Evolutionary conservation across 495 filamentous ascomycete species (phyloP).

Genomic region (Talaromyces borbonicus): DNA sequence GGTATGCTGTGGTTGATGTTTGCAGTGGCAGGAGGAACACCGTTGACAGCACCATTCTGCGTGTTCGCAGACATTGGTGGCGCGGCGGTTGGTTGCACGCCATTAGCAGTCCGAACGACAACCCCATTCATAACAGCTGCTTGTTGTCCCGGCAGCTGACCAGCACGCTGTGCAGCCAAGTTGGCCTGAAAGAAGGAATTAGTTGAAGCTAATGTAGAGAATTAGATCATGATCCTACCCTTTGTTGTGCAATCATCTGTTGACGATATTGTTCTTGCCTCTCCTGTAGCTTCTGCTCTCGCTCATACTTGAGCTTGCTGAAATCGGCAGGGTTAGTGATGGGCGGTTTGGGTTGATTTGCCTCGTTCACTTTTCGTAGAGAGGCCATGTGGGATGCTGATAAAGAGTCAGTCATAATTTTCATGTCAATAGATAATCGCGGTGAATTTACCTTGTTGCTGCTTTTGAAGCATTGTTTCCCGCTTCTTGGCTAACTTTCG

Average conservation of each 20-base stretch:
- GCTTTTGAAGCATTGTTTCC: slow-evolving; percentile 75
- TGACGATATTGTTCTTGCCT: slow-evolving; percentile 58
- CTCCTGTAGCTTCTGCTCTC: slow-evolving; percentile 68
- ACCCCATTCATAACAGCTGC: slow-evolving; percentile 26
- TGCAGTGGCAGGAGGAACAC: slow-evolving; percentile 21
- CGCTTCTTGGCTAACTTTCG: slow-evolving; percentile 90
- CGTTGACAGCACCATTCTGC: slow-evolving; percentile 16
- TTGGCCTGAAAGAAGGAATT: slow-evolving; percentile 19
- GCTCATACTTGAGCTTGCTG: slow-evolving; percentile 76
- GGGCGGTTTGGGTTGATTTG: slow-evolving; percentile 46
- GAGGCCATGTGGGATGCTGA: slow-evolving; percentile 55
- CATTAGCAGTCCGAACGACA: slow-evolving; percentile 25
- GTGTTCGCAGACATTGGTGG: slow-evolving; percentile 20
- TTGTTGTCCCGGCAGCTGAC: slow-evolving; percentile 36
- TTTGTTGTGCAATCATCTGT: slow-evolving; percentile 50
- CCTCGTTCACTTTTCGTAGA: slow-evolving; percentile 60
- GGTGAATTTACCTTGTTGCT: slow-evolving; percentile 56
- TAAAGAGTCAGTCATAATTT: slow-evolving; percentile 11
- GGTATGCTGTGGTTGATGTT: slow-evolving; percentile 9
- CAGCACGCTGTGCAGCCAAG: slow-evolving; percentile 32
- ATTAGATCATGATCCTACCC: slow-evolving; percentile 37
- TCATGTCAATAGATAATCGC: slow-evolving; percentile 4
- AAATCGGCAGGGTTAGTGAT: slow-evolving; percentile 77
- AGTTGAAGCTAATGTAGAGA: not conserved
- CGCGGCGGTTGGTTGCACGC: slow-evolving; percentile 29